Evolutionary conservation across 2,329 filamentous ascomycete genomes (phyloP), one percentile per base, ranked within the genome.

Genomic region (Harringtonia aguacate): DNA sequence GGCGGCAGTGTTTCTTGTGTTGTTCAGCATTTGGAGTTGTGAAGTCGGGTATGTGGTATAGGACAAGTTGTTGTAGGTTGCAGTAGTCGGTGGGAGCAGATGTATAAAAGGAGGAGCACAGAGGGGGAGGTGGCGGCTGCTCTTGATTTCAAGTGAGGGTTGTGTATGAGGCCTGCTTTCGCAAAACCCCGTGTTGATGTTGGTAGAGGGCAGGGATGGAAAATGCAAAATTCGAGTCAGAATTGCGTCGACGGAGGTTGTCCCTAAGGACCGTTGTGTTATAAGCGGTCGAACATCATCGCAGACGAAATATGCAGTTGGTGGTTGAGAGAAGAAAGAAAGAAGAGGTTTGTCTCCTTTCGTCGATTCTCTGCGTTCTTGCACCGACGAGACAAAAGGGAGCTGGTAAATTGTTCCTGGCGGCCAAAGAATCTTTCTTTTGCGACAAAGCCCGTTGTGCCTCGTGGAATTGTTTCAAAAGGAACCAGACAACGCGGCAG

Each of bases 241-340:
- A 48, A n/a, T n/a, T n/a, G n/a, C n/a, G n/a, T n/a, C n/a, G n/a
- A n/a, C n/a, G 35, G 39, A 33, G 46, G 50, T 61, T 61, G 66
- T 68, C 66, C 66, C 65, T 66, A 61, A 57, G 66, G 65, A 69
- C 66, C 54, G 63, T 56, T 43, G 43, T 51, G 56, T 52, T 61
- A 61, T 61, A 61, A 60, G 42, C 31, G 35, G 41, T 48, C 46
- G 41, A 44, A 44, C 58, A 61, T 61, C 24, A 53, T 60, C 46
- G 38, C 28, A 30, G 22, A 34, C 9, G n/a, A 36, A 34, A 39
- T 30, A 33, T 9, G 21, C n/a, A n/a, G n/a, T n/a, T n/a, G n/a
- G n/a, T n/a, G 4, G 12, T 22, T 29, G 5, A 20, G 31, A 15
- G 9, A 7, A 5, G n/a, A n/a, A 41, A 14, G 17, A 31, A 27